Evolutionary conservation across 331 rosid genomes (phyloP).

Genomic region (Erythrophleum ivorense): DNA sequence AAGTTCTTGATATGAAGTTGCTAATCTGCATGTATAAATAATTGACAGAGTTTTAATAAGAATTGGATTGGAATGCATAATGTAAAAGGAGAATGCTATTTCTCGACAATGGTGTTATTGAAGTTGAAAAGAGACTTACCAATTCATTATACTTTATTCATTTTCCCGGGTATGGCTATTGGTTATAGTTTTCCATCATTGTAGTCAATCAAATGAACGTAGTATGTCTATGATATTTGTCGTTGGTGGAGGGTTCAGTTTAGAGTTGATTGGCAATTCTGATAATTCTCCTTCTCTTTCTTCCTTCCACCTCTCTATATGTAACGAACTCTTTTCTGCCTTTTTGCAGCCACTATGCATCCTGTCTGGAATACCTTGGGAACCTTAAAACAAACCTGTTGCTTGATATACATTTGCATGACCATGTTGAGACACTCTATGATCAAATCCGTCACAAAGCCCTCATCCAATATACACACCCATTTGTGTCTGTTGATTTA

Average conservation of each 20-base stretch:
- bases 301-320: background rate
- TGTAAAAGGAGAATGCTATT: background rate
- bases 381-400: slow-evolving; percentile 86
- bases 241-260: background rate
- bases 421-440: slow-evolving; percentile 92
- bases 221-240: background rate
- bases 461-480: slow-evolving; percentile 94
- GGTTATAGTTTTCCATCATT: background rate
- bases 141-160: slow-evolving; percentile 17
- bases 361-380: slow-evolving; percentile 95
- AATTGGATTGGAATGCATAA: slow-evolving; percentile 23
- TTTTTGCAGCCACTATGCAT: slow-evolving; percentile 87
- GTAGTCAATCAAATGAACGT: slow-evolving; percentile 1
- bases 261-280: slow-evolving; percentile 1
- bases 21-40: slow-evolving; percentile 23
- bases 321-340: slow-evolving; percentile 25
- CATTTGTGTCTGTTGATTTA: slow-evolving; percentile 92
- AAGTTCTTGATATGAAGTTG: background rate
- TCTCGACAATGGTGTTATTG: background rate
- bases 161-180: slow-evolving; percentile 18
- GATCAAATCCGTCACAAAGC: slow-evolving; percentile 98
- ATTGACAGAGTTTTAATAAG: background rate
- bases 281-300: slow-evolving; percentile 6
- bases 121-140: background rate
- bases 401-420: slow-evolving; percentile 92